phyloP scores from a whole-genome alignment of 176 grass and related monocot species.

The Zea luxurians region DNA sequence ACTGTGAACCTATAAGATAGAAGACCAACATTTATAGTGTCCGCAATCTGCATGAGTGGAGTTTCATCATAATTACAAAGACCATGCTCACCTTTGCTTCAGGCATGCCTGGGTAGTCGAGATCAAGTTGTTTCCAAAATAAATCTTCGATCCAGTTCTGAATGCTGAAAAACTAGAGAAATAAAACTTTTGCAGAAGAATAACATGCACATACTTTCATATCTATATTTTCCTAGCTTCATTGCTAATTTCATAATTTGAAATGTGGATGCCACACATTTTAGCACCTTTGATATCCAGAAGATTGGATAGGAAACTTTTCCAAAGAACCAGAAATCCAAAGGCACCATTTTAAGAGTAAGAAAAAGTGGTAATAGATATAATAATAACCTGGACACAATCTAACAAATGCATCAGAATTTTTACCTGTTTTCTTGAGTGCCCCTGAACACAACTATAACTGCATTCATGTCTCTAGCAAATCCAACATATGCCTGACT shows the following conservation, averaged over 20 bases:
- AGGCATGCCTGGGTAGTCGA: slow-evolving; percentile 81
- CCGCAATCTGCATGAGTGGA: not conserved
- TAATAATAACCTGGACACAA: not conserved
- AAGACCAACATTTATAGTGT: slow-evolving; percentile 23
- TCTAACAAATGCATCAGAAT: not conserved
- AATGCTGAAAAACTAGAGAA: slow-evolving; percentile 53
- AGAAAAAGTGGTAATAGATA: slow-evolving; percentile 6
- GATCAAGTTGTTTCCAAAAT: slow-evolving; percentile 88
- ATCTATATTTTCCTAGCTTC: not conserved
- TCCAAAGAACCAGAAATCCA: not conserved
- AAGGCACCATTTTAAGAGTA: not conserved
- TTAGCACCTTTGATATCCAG: not conserved
- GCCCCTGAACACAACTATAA: slow-evolving; percentile 87
- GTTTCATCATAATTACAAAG: slow-evolving; percentile 16
- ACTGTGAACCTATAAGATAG: slow-evolving; percentile 58
- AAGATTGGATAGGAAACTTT: not conserved
- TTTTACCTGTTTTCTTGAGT: slow-evolving; percentile 84
- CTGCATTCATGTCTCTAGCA: slow-evolving; percentile 63
- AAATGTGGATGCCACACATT: not conserved
- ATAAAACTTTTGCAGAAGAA: slow-evolving; percentile 34
- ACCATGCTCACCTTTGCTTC: slow-evolving; percentile 72
- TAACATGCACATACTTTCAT: slow-evolving; percentile 7
- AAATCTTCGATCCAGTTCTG: slow-evolving; percentile 95
- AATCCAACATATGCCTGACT: slow-evolving; percentile 83
- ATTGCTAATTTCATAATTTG: slow-evolving; percentile 29